Base-by-base conservation (phyloP, 768 basidiomycete species). In the Calocybe gangraenosa region DNA sequence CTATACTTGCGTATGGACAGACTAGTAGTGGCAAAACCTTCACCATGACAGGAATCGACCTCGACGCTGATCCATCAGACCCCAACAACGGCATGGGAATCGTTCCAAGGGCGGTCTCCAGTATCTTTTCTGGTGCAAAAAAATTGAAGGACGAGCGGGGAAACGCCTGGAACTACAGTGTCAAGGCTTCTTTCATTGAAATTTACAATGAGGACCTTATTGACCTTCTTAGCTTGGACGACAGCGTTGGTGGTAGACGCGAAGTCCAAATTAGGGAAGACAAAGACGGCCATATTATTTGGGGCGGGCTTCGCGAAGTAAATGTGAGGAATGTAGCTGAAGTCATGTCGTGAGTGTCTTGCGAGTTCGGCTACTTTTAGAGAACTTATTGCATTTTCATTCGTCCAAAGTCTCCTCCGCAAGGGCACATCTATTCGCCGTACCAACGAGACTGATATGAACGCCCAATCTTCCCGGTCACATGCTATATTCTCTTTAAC, bases 401-500 rank as follows among this genome's bases (percentile, higher is more conserved):
- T 44, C 25, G 39, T 50, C 30, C 47, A 42, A 57, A 92, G 90
- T 60, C 79, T 93, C 44, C 81, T 99, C 45, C 84, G 87, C 50
- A 83, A 89, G 54, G 96, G 96, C 15, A 87, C 92, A 7, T 78
- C 89, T 13, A 87, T 95, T 34, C 79, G 96, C 22, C 82, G 94
- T 44, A 98, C 96, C 8, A 94, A 95, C 51, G 91, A 94, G 64
- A 99, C 96, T 23, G 91, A 92, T 60, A 97, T 98, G 95, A 99
- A 99, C 63, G 92, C 95, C 19, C 92, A 96, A 63, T 93, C 90
- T 1, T 97, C 95, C 32, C 87, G 96, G 47, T 96, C 92, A 21
- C 96, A 99, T 76, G 96, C 96, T 51, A 98, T 99, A 65, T 98
- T 99, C 67, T 97, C 95, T 31, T 73, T 99, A 42, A 96, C 92